A percentile compares a stretch with the other conserved stretches of the same genome.
phyloP scores from a whole-genome alignment of 169 alveolate species.

The Plasmodium berghei region DNA sequence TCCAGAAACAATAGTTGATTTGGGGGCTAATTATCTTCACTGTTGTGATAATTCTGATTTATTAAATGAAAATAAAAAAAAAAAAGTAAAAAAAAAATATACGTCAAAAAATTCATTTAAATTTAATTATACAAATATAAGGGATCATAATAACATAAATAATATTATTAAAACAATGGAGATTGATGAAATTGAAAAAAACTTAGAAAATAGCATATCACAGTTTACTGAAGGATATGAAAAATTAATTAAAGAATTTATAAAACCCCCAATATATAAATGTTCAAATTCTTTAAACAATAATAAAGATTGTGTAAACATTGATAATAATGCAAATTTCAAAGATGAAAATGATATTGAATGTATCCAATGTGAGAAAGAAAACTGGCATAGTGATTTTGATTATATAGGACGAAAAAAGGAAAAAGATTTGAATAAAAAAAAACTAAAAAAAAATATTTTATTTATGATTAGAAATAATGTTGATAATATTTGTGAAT shows the following conservation, averaged over 20 bases:
- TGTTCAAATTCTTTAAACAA: background rate
- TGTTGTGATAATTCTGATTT: slow-evolving; percentile 77
- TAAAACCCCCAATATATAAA: background rate
- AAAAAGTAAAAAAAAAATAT: background rate
- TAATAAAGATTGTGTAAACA: too few relatives aligned
- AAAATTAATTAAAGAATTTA: background rate
- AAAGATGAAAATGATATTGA: background rate
- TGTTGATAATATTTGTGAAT: slow-evolving; percentile 43
- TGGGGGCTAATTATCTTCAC: slow-evolving; percentile 86
- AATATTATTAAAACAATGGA: background rate
- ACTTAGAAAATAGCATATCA: background rate
- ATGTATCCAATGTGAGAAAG: background rate
- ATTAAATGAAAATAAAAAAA: background rate
- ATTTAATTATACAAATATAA: background rate
- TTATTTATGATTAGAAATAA: slow-evolving; percentile 57
- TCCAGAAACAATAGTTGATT: slow-evolving; percentile 79
- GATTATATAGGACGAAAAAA: slow-evolving; percentile 19
- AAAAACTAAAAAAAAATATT: slow-evolving; percentile 51
- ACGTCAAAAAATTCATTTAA: background rate
- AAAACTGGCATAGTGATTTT: slow-evolving; percentile 18
- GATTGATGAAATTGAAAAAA: background rate
- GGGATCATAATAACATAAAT: background rate
- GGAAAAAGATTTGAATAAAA: slow-evolving; percentile 9
- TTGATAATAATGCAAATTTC: background rate
- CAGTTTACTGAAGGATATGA: background rate